These are phyloP conservation scores for Triticum monococcum DNA, from an alignment of 176 grass and related monocot genomes.

Conservation along the genomic window DNA sequence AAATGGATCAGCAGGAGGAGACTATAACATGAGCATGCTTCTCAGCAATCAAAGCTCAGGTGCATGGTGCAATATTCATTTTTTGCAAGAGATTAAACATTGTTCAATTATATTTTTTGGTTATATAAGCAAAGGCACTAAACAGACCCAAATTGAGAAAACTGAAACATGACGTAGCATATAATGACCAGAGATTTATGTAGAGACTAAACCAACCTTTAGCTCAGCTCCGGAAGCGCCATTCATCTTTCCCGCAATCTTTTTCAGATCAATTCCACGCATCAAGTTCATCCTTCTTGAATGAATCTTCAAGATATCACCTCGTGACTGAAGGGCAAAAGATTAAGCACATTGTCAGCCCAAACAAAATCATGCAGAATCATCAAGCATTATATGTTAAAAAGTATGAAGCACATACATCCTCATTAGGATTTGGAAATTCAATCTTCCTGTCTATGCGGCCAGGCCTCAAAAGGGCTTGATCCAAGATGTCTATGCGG, in stretches of 20 bases:
- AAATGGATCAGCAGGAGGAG: neutral
- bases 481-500: conserved; percentile 98
- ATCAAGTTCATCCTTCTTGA: conserved; percentile 99
- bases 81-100: neutral
- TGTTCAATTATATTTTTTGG: neutral
- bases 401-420: conserved; percentile 45
- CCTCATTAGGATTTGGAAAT: conserved; percentile 98
- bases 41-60: neutral
- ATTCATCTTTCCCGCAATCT: conserved; percentile 98
- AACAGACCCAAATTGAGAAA: neutral
- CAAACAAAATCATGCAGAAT: neutral
- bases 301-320: conserved; percentile 98
- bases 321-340: conserved; percentile 69
- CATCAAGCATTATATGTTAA: neutral
- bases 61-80: neutral
- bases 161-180: neutral
- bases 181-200: neutral
- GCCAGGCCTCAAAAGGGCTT: conserved; percentile 92
- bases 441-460: conserved; percentile 99
- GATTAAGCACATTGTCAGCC: conserved; percentile 28
- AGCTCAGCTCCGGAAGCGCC: conserved; percentile 96
- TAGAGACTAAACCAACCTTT: conserved; percentile 57
- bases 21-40: neutral
- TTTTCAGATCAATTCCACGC: conserved; percentile 98
- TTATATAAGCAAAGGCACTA: neutral